Evolutionary conservation across 352 stramenopile genomes (phyloP).

Genomic region (Phytophthora fragariaefolia): DNA sequence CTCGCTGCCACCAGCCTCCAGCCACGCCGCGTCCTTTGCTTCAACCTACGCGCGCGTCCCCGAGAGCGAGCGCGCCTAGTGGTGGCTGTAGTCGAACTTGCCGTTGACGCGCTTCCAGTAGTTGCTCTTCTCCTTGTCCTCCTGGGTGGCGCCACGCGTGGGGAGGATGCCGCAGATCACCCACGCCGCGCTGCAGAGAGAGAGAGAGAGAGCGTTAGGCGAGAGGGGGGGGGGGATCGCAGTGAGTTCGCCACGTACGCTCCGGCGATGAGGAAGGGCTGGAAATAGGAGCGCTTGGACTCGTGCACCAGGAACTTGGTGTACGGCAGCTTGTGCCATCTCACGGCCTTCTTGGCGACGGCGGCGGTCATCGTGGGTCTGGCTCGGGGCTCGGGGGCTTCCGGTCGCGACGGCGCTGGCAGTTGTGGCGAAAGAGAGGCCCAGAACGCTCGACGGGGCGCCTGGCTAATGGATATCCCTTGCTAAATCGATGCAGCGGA

Average conservation of each 20-base stretch:
- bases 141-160: conserved; percentile 76
- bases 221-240: not conserved
- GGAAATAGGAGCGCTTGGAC: conserved; percentile 81
- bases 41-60: conserved; percentile 10
- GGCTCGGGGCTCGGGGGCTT: conserved; percentile 15
- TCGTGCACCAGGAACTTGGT: conserved; percentile 81
- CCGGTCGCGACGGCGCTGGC: conserved; percentile 19
- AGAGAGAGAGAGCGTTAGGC: not conserved
- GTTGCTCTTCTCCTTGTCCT: conserved; percentile 86
- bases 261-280: conserved; percentile 82
- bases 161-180: conserved; percentile 86
- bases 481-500: not conserved
- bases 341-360: conserved; percentile 66
- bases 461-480: conserved; percentile 10
- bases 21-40: not conserved
- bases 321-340: conserved; percentile 87
- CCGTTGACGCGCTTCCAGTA: conserved; percentile 88
- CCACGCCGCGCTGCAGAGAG: conserved; percentile 59
- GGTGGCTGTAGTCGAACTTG: conserved; percentile 82
- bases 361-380: conserved; percentile 54
- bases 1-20: not conserved
- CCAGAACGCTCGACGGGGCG: conserved; percentile 21
- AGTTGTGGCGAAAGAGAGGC: conserved; percentile 31
- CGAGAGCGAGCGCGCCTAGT: conserved; percentile 62
- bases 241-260: conserved; percentile 46